Evolutionary conservation across 2,329 filamentous ascomycete genomes (phyloP).

Genomic region (Waltergamsia citrina): DNA sequence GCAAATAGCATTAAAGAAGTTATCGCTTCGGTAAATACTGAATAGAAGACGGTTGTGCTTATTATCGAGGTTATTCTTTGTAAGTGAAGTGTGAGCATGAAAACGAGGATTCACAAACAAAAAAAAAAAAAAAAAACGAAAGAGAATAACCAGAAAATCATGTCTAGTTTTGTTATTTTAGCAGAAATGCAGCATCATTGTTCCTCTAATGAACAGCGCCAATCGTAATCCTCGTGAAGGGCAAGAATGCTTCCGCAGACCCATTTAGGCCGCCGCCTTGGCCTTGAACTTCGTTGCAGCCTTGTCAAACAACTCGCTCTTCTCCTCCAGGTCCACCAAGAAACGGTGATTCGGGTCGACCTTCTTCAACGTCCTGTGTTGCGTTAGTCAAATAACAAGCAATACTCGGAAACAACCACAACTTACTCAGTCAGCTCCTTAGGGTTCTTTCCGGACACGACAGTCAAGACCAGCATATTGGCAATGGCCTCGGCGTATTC

Average conservation of each 20-base stretch:
- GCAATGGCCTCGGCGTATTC: slow-evolving; percentile 67
- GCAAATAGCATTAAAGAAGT: no score
- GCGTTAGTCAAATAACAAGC: no score
- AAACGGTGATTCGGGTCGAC: slow-evolving; percentile 60
- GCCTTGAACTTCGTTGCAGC: slow-evolving; percentile 80
- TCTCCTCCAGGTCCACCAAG: slow-evolving; percentile 68
- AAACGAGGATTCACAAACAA: background rate
- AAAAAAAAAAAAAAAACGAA: background rate
- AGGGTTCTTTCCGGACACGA: slow-evolving; percentile 64
- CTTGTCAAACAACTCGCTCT: slow-evolving; percentile 79
- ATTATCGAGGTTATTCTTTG: no score
- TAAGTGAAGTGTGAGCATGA: no score
- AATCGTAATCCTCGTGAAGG: slow-evolving; percentile 16
- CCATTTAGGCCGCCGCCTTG: slow-evolving; percentile 55
- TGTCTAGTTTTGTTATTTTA: background rate
- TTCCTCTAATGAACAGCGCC: slow-evolving; percentile 5
- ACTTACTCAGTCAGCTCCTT: slow-evolving; percentile 53
- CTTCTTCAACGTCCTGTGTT: slow-evolving; percentile 41
- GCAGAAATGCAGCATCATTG: background rate
- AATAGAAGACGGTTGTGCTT: background rate
- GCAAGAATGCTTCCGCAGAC: background rate
- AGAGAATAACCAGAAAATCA: background rate
- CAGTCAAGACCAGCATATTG: slow-evolving; percentile 72
- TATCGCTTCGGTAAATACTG: background rate
- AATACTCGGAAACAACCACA: no score